Evolutionary conservation across 2,329 filamentous ascomycete genomes (phyloP), one percentile per base, ranked within the genome.

Genomic region (Allantophomopsis cytisporea): DNA sequence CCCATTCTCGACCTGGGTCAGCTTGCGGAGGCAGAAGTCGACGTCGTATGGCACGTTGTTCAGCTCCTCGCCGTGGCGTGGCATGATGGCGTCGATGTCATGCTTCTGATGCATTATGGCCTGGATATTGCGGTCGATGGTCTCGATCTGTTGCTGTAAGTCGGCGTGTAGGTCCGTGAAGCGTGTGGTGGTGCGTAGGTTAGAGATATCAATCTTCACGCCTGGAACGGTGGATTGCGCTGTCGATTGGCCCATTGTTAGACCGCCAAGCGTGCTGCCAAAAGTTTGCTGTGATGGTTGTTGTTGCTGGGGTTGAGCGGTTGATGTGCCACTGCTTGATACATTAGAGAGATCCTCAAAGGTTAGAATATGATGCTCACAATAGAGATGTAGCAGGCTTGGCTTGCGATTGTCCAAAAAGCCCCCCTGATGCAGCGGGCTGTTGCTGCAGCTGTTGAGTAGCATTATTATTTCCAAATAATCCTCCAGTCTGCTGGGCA

Each of bases 141-240:
- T 62, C 45, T 84, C 76, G 45, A 98, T 83, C 48, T 85, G 65
- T 45, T 77, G 74, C 54, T 94, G 86, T 13, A 94, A 66, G 21
- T 84, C 76, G 48, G 89, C 82, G 43, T 83, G 76, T 20, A 94
- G 78, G 58, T 94, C 89, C 55, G 87, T 85, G 65, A 91, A 95
- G 45, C 91, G 84, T 3, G 87, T 94, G 0, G 88, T 94, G 13
- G 83, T 81, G 39, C 86, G 77, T 43, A 96, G 67, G 54, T 83
- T 84, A 50, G 74, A 74, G 39, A 83, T 62, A 58, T 91, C 83
- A 51, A 94, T 83, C 52, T 83, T 80, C 14, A 86, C 81, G 14
- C 82, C 84, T 1, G 80, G 77, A 13, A 79, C 69, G 12, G 65
- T 68, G 46, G 72, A 68, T 38, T 67, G 63, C 39, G 39, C 21